These are phyloP conservation scores for Populus hybrid DNA, from an alignment of 441 rosid genomes.

Conservation along the genomic window DNA sequence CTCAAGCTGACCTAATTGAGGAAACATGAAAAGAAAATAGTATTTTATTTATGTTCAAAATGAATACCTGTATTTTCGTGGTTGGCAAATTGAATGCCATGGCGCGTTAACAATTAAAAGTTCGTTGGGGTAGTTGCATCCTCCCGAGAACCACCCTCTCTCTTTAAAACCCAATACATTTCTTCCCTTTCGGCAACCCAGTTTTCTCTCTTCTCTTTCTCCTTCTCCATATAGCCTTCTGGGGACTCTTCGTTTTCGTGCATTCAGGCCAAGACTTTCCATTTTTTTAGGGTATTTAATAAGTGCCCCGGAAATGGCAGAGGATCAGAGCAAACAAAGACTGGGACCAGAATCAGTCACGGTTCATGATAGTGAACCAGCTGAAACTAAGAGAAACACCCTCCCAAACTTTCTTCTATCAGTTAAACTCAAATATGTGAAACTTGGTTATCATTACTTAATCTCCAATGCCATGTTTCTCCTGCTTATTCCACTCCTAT, in stretches of 20 bases:
- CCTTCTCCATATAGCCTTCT: neutral
- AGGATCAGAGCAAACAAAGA: conserved; percentile 10
- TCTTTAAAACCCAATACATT: conserved; percentile 5
- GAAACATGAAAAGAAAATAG: neutral
- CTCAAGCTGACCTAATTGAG: neutral
- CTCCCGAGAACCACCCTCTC: conserved; percentile 10
- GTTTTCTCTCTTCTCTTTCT: neutral
- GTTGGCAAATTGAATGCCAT: conserved; percentile 39
- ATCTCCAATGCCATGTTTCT: conserved; percentile 71
- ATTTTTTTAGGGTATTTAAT: neutral
- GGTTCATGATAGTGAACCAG: neutral
- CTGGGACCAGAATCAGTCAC: conserved; percentile 10
- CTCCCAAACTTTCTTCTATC: conserved; percentile 73
- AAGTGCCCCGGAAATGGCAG: conserved; percentile 22
- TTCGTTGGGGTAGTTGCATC: conserved; percentile 62
- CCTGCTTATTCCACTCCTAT: conserved; percentile 51
- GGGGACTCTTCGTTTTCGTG: neutral
- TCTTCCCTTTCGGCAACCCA: neutral
- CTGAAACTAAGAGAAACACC: conserved; percentile 17
- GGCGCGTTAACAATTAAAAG: conserved; percentile 39
- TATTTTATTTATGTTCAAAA: neutral
- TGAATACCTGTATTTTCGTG: conserved; percentile 11
- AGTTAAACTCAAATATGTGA: conserved; percentile 71
- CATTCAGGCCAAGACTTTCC: neutral
- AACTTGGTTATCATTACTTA: conserved; percentile 78